Percentiles rank a stretch among this genome's conserved stretches.
Evolutionary conservation across 768 basidiomycete genomes (phyloP).

Genomic region (Postia placenta): DNA sequence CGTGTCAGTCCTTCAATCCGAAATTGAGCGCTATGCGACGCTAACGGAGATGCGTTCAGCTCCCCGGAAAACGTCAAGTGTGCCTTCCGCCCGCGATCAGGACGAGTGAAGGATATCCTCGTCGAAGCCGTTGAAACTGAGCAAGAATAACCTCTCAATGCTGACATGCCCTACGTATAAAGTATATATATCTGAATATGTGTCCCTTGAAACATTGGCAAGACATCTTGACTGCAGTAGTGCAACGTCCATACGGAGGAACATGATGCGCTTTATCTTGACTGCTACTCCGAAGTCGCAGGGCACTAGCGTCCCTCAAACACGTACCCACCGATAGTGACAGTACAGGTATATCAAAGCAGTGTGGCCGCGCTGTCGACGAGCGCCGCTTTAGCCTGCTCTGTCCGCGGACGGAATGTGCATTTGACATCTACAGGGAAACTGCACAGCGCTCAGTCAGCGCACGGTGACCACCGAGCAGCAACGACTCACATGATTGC

Average conservation of each 20-base stretch:
- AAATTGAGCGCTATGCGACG: neutral
- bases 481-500: slow-evolving; percentile 1
- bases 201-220: too few relatives aligned
- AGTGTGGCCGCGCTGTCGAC: too few relatives aligned
- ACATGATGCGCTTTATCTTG: too few relatives aligned
- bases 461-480: neutral
- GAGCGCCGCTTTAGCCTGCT: neutral
- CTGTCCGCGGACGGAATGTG: neutral
- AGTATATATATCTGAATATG: too few relatives aligned
- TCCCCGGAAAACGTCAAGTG: neutral
- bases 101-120: neutral
- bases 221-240: too few relatives aligned
- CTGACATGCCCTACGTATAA: too few relatives aligned
- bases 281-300: too few relatives aligned
- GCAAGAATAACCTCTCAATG: too few relatives aligned
- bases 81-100: neutral
- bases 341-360: too few relatives aligned
- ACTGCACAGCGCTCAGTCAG: neutral
- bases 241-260: too few relatives aligned
- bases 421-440: neutral
- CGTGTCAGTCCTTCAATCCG: neutral
- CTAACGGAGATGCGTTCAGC: neutral
- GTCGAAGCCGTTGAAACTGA: neutral
- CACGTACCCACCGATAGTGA: too few relatives aligned
- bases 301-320: too few relatives aligned